phyloP scores from a whole-genome alignment of 352 stramenopile species.

The Thalassiosira pacifica region DNA sequence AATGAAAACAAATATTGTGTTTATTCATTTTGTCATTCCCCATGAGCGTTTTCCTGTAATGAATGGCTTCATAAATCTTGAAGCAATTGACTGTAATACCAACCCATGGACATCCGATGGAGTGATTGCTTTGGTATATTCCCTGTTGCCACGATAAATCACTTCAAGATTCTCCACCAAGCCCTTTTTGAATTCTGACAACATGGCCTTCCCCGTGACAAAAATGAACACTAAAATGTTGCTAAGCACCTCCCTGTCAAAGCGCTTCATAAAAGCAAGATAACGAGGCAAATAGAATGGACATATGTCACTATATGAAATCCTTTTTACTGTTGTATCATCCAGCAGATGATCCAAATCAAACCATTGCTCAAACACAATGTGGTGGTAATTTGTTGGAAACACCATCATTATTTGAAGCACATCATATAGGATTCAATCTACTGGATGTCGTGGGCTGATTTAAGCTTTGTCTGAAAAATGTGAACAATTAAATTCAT shows the following conservation, averaged over 20 bases:
- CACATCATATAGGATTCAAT: background rate
- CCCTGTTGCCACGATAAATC: background rate
- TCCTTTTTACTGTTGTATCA: background rate
- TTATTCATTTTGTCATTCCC: background rate
- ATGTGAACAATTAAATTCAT: background rate
- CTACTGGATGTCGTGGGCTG: background rate
- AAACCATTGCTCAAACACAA: too few species aligned
- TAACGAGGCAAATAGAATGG: background rate
- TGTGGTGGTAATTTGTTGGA: background rate
- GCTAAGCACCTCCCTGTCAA: background rate
- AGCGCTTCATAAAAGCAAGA: background rate
- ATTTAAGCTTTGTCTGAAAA: background rate
- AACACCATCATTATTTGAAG: background rate
- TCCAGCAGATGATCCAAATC: background rate
- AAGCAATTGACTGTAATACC: conserved; percentile 2
- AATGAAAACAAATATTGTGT: background rate
- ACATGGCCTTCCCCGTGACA: background rate
- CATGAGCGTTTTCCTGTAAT: background rate
- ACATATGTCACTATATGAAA: background rate
- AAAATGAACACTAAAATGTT: background rate
- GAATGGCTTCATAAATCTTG: conserved; percentile 2
- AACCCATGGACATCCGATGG: conserved; percentile 4
- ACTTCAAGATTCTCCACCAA: background rate
- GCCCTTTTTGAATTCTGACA: background rate
- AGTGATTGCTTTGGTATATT: background rate